These are phyloP conservation scores for Saccharomyces hybrid DNA, from an alignment of 1,139 yeast species.

Conservation along the genomic window DNA sequence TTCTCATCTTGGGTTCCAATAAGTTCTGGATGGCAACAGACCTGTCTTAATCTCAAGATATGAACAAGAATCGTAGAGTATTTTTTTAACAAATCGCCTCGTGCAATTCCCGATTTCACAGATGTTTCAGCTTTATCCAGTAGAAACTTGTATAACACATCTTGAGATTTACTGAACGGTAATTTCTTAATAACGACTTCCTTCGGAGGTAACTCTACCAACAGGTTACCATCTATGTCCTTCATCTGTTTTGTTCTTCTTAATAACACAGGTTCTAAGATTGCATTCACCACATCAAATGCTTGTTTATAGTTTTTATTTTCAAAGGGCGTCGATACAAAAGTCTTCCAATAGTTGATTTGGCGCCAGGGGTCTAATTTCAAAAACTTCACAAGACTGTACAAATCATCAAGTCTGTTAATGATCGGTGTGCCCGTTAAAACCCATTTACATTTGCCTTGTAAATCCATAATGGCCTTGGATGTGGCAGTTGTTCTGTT, in stretches of 20 bases:
- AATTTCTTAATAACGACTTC: slow-evolving; percentile 63
- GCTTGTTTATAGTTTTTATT: slow-evolving; percentile 63
- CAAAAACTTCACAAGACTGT: slow-evolving; percentile 66
- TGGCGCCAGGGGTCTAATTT: slow-evolving; percentile 85
- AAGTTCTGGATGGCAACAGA: slow-evolving; percentile 75
- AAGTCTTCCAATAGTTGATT: slow-evolving; percentile 81
- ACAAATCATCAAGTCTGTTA: slow-evolving; percentile 80
- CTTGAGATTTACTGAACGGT: slow-evolving; percentile 59
- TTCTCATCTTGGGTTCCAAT: slow-evolving; percentile 36
- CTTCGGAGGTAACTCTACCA: slow-evolving; percentile 73
- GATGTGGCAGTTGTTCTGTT: slow-evolving; percentile 77
- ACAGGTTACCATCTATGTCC: slow-evolving; percentile 60
- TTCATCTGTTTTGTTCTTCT: slow-evolving; percentile 85
- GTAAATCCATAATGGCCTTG: slow-evolving; percentile 62
- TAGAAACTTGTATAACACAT: slow-evolving; percentile 59
- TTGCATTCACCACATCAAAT: slow-evolving; percentile 73
- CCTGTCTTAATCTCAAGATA: slow-evolving; percentile 74
- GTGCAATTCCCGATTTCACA: slow-evolving; percentile 52
- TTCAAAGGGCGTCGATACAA: slow-evolving; percentile 79
- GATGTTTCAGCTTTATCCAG: slow-evolving; percentile 61
- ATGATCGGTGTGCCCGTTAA: slow-evolving; percentile 93
- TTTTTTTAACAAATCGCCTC: slow-evolving; percentile 64
- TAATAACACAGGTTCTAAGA: slow-evolving; percentile 73
- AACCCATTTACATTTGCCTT: slow-evolving; percentile 69
- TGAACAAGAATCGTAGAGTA: slow-evolving; percentile 79